phyloP scores from a whole-genome alignment of 306 rosid species.

The Inga leiocalycina region DNA sequence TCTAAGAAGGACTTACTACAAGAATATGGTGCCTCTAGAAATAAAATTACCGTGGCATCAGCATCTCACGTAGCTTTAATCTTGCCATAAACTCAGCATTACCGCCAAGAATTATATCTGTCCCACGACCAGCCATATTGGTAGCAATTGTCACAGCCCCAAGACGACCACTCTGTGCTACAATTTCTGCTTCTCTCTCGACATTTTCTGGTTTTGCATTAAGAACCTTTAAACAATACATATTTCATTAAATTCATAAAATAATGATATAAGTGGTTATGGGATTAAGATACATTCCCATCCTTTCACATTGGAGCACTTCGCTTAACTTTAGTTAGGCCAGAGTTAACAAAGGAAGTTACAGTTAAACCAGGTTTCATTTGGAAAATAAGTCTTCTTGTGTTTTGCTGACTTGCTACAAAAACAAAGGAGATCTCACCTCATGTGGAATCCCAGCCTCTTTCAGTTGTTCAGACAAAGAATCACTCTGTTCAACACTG shows the following conservation, averaged over 20 bases:
- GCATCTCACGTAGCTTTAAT: conserved; percentile 90
- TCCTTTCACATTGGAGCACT: conserved; percentile 20
- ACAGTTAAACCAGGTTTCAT: conserved; percentile 18
- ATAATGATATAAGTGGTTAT: neutral
- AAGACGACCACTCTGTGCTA: conserved; percentile 96
- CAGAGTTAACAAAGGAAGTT: neutral
- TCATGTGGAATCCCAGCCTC: conserved; percentile 90
- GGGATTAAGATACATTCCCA: conserved; percentile 20
- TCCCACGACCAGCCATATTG: conserved; percentile 99
- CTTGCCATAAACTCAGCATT: conserved; percentile 99
- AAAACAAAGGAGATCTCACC: conserved; percentile 50
- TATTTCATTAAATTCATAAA: conserved; percentile 18
- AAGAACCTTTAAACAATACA: conserved; percentile 68
- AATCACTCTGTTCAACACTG: conserved; percentile 97
- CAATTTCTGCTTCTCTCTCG: conserved; percentile 99
- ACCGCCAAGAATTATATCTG: conserved; percentile 98
- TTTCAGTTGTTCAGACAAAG: conserved; percentile 77
- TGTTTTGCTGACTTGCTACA: conserved; percentile 23
- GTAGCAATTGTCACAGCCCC: conserved; percentile 98
- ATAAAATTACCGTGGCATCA: conserved; percentile 81
- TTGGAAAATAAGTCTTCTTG: conserved; percentile 24
- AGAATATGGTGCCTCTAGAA: neutral
- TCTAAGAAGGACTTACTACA: conserved; percentile 9
- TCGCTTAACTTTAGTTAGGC: neutral
- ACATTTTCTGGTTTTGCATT: conserved; percentile 99